Base-by-base conservation (phyloP, 768 basidiomycete genomes). In the Lentinula aciculospora region DNA sequence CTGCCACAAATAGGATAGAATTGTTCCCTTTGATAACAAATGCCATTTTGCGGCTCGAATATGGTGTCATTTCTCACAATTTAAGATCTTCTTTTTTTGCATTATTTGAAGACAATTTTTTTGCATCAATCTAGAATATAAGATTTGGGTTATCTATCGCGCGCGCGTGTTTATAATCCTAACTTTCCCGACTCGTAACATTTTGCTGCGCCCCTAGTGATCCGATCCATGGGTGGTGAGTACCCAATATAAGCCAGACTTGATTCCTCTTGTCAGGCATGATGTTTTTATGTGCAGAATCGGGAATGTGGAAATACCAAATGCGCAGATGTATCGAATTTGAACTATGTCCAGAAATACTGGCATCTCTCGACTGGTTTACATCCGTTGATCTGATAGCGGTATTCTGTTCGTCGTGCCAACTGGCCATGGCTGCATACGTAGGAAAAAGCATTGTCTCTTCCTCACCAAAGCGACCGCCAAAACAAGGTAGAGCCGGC, bases 221-320 rank as follows among this genome's bases (percentile, higher is more conserved):
- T n/a, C n/a, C n/a, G n/a, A n/a, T n/a, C n/a, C n/a, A n/a, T n/a
- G n/a, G n/a, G n/a, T n/a, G n/a, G n/a, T n/a, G n/a, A n/a, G n/a
- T n/a, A n/a, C n/a, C n/a, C n/a, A n/a, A n/a, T n/a, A 57, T 32
- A 7, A 57, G 27, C 50, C 57, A 61, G 3, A 53, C 39, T 13
- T 34, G 53, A 13, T 64, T 62, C 21, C 60, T 61, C 9, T 62
- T 57, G 32, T 58, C 66, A 8, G 65, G 32, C 39, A 66, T 54
- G 31, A 68, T 58, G 53, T 68, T 66, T 59, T 54, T 54, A 63
- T 50, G 50, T 62, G 45, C 15, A 68, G n/a, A 44, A 50, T 68
- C 66, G n/a, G n/a, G 44, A 28, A 40, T 68, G 65, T 17, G 32
- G 36, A 21, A 53, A 21, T 4, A 53, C 50, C n/a, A 53, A 31